Evolutionary conservation across 2,329 filamentous ascomycete genomes (phyloP).

Genomic region (Hawksworthiomyces lignivorus): DNA sequence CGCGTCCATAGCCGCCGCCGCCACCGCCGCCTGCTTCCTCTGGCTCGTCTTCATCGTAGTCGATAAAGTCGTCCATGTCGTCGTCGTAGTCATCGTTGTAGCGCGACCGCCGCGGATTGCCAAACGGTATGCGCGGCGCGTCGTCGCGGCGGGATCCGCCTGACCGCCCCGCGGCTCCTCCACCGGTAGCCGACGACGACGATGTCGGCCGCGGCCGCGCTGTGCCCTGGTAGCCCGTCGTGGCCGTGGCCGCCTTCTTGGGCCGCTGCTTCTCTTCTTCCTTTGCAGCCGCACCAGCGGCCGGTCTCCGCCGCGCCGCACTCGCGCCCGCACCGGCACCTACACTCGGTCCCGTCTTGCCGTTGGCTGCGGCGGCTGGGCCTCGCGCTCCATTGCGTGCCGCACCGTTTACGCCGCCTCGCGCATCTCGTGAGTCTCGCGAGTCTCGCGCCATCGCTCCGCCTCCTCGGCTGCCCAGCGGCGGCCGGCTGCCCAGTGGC

Average conservation of each 20-base stretch:
- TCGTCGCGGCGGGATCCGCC: neutral
- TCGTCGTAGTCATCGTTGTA: constrained; percentile 59
- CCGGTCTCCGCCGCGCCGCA: neutral
- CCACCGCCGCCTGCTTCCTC: constrained; percentile 22
- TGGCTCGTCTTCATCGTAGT: constrained; percentile 51
- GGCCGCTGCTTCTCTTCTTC: constrained; percentile 45
- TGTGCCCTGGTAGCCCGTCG: constrained; percentile 58
- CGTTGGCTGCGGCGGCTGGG: no score
- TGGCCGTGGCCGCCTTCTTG: constrained; percentile 55
- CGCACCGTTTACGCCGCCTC: no score
- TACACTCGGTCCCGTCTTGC: neutral
- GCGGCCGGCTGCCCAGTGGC: no score
- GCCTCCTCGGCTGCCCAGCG: no score
- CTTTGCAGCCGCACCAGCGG: constrained; percentile 16
- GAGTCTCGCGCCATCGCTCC: neutral
- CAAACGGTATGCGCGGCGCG: constrained; percentile 8
- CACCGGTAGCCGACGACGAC: constrained; percentile 28
- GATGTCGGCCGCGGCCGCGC: constrained; percentile 46
- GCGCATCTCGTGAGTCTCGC: no score
- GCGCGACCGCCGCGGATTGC: constrained; percentile 23
- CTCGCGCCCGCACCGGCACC: neutral
- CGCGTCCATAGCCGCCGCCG: neutral
- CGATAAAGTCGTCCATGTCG: constrained; percentile 52
- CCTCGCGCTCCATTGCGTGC: neutral
- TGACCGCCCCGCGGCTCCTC: neutral